Base-by-base conservation (phyloP, 306 rosid genomes). In the Cucumis cinereus region DNA sequence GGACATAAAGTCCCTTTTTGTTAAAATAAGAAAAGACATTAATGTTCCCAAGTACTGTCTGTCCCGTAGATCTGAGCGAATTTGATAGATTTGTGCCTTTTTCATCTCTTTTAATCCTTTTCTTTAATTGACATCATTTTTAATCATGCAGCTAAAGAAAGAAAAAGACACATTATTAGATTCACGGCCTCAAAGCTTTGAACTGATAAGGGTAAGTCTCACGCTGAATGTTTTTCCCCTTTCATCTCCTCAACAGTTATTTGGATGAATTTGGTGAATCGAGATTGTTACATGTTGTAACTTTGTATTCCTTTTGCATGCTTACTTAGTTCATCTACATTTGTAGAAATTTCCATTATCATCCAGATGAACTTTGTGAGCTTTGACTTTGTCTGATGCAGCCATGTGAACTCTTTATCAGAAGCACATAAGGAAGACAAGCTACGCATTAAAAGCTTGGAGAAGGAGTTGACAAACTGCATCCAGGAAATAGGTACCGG, bases 401-500 rank as follows among this genome's bases (percentile, higher is more conserved):
- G 94, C 81, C 86, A 84, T 59, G 93, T 83, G 74, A 86, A 83
- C 15, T 82, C 90, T 52, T 77, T 88, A 53, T 84, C 90, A 16
- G 87, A 83, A 79, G 81, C 85, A 59, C 79, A 57, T 77, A 73
- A 77, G 71, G 87, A 86, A 77, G 94, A 91, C 85, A 87, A 85
- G 88, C 83, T 79, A 76, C 86, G 52, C 75, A 87, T 91, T 50
- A 86, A 88, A 74, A 77, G 73, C 80, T 82, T 91, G 84, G 91
- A 88, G 79, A 87, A 88, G 79, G 94, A 90, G 85, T 81, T 93
- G 50, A 77, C 82, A 78, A 93, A 90, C 81, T 93, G 97, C 86
- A 85, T 84, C 73, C 93, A 91, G 86, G 96, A 93, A 91, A 88
- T 93, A 78, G 97, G 98, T 93, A 78, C 63, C 30, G 40, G 35